Evolutionary conservation across 176 grass and related monocot genomes (phyloP).

Genomic region (Bromus sterilis): DNA sequence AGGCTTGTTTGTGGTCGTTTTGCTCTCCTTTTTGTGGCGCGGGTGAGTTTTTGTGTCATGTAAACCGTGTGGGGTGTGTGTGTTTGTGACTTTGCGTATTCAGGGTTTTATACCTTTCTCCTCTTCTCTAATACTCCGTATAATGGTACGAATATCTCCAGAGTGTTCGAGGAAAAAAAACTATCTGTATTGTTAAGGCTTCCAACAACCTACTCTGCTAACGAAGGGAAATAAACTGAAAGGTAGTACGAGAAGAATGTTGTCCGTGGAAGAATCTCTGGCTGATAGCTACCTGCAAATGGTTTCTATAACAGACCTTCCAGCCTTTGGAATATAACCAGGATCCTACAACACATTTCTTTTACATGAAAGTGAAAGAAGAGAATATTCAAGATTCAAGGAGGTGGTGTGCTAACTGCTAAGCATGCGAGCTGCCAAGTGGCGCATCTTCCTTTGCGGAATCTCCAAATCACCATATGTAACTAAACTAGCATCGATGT

Average conservation of each 20-base stretch:
- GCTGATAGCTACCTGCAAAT: not conserved
- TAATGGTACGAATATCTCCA: too few species aligned
- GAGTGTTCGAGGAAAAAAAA: too few species aligned
- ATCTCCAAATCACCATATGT: not conserved
- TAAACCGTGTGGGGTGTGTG: too few species aligned
- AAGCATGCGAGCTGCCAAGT: not conserved
- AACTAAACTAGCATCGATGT: not conserved
- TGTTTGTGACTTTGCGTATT: too few species aligned
- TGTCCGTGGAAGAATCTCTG: not conserved
- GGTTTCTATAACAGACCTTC: not conserved
- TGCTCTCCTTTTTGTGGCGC: too few species aligned
- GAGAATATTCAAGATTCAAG: constrained; percentile 5
- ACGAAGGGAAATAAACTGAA: not conserved
- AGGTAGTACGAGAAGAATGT: not conserved
- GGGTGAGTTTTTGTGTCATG: too few species aligned
- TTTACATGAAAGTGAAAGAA: not conserved
- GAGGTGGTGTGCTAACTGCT: not conserved
- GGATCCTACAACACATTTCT: not conserved
- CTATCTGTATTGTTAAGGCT: not conserved
- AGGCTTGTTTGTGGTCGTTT: too few species aligned
- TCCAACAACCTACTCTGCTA: not conserved
- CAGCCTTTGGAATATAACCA: not conserved
- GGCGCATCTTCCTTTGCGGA: not conserved
- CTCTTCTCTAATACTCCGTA: too few species aligned
- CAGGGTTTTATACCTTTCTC: too few species aligned